Evolutionary conservation across 495 filamentous ascomycete genomes (phyloP).

Genomic region (Aspergillus avenaceus): DNA sequence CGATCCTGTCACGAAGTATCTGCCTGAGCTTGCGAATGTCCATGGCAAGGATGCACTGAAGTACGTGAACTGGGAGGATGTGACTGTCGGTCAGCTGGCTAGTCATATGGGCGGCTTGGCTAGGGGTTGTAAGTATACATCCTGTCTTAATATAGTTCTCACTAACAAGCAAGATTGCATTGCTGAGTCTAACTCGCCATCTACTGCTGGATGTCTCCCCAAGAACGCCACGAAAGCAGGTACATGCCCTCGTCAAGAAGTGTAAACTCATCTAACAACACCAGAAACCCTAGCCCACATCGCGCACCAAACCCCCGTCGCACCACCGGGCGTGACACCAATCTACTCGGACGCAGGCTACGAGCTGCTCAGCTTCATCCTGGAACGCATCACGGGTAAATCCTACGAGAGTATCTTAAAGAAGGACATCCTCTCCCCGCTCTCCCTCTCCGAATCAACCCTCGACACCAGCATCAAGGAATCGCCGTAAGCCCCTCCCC

Average conservation of each 20-base stretch:
- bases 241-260: too few species aligned
- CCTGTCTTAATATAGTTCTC: slow-evolving; percentile 12
- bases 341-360: slow-evolving; percentile 56
- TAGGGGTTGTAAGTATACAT: slow-evolving; percentile 30
- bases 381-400: slow-evolving; percentile 46
- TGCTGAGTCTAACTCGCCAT: not conserved
- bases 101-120: slow-evolving; percentile 38
- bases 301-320: slow-evolving; percentile 28
- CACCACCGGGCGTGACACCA: slow-evolving; percentile 40
- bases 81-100: slow-evolving; percentile 44
- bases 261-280: not conserved
- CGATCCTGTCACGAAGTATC: slow-evolving; percentile 43
- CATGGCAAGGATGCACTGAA: slow-evolving; percentile 3
- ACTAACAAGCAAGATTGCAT: not conserved
- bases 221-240: too few species aligned
- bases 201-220: not conserved
- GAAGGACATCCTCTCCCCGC: slow-evolving; percentile 30
- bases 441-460: slow-evolving; percentile 36
- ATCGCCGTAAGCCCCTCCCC: slow-evolving; percentile 20
- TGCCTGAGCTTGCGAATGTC: slow-evolving; percentile 46
- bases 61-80: slow-evolving; percentile 40
- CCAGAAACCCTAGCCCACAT: not conserved
- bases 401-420: slow-evolving; percentile 38
- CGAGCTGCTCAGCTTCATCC: slow-evolving; percentile 49
- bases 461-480: not conserved